Evolutionary conservation across 2,329 filamentous ascomycete genomes (phyloP), one percentile per base, ranked within the genome.

Genomic region (Intubia oerlemansii): DNA sequence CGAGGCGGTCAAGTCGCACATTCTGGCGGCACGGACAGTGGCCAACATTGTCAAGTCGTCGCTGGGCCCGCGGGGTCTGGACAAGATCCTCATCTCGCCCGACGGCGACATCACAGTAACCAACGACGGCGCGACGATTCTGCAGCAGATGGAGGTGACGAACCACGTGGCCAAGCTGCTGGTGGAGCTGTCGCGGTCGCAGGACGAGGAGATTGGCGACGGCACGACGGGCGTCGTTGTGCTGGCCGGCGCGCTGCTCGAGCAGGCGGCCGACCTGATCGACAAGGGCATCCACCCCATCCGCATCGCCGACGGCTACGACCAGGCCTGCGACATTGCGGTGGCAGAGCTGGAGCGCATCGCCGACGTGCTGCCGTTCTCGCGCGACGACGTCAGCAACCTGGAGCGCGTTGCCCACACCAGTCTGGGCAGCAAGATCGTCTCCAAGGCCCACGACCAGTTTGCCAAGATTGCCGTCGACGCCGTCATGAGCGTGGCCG

Each of bases 261-360:
- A 98, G 55, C 85, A 95, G 57, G 88, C 88, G 12, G 81, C 85
- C 37, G 88, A 93, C 49, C 68, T 98, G 42, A 95, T 98, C 51
- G 90, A 98, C 65, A 98, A 98, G 67, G 90, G 88, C 48, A 98
- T 98, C 44, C 88, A 98, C 56, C 88, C 88, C 36, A 98, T 98
- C 50, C 67, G 90, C 42, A 95, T 98, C 55, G 90, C 90, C 39
- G 88, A 98, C 53, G 88, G 88, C 30, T 98, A 92, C 56, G 88
- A 98, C 50, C 73, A 91, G 45, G 88, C 88, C 32, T 98, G 90
- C 49, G 90, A 98, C 51, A 85, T 95, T 42, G 88, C 88, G 24
- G 78, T 95, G 32, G 71, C 75, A 17, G 79, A 93, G 56, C 64
- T 98, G 29, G 88, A 98, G 54, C 71, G 67, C 45, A 92, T 98